These are phyloP conservation scores for Colletotrichum australisinense DNA, from an alignment of 2,329 filamentous ascomycete species.

Conservation along the genomic window DNA sequence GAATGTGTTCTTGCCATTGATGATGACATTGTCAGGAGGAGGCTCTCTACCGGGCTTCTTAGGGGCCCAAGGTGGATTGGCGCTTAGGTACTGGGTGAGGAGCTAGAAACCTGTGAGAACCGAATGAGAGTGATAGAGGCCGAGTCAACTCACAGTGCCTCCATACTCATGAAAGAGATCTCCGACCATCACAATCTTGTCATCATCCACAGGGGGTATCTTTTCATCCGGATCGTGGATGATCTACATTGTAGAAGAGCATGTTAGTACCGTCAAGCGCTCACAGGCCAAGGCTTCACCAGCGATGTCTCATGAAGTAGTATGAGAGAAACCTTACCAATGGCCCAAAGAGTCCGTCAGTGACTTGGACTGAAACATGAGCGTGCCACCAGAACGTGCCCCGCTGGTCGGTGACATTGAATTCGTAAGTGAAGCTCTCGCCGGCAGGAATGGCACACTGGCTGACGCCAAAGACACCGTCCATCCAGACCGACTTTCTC, in stretches of 20 bases:
- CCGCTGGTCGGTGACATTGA: slow-evolving; percentile 67
- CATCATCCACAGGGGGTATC: slow-evolving; percentile 44
- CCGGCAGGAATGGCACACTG: slow-evolving; percentile 71
- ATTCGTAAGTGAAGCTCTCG: slow-evolving; percentile 64
- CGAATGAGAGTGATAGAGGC: background rate
- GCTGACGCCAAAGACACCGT: slow-evolving; percentile 71
- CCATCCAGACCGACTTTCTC: slow-evolving; percentile 72
- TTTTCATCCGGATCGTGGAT: slow-evolving; percentile 49
- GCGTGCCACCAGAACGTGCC: slow-evolving; percentile 75
- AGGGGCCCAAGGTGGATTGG: slow-evolving; percentile 45
- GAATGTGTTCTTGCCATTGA: slow-evolving; percentile 52
- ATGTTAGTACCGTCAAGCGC: background rate
- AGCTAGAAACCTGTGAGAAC: slow-evolving; percentile 43
- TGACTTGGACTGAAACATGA: slow-evolving; percentile 47
- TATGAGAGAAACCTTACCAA: slow-evolving; percentile 11
- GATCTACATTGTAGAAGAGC: slow-evolving; percentile 41
- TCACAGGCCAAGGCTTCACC: background rate
- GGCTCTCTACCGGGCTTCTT: slow-evolving; percentile 52
- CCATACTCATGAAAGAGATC: slow-evolving; percentile 53
- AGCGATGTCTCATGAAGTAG: background rate
- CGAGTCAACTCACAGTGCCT: slow-evolving; percentile 41
- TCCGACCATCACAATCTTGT: slow-evolving; percentile 51
- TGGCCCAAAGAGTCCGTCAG: slow-evolving; percentile 35
- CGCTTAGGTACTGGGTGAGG: slow-evolving; percentile 44
- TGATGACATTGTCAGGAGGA: slow-evolving; percentile 51